A percentile compares a stretch with the other conserved stretches of the same genome.
Evolutionary conservation across 2,329 filamentous ascomycete genomes (phyloP).

Genomic region (Cladosporium oxysporum): DNA sequence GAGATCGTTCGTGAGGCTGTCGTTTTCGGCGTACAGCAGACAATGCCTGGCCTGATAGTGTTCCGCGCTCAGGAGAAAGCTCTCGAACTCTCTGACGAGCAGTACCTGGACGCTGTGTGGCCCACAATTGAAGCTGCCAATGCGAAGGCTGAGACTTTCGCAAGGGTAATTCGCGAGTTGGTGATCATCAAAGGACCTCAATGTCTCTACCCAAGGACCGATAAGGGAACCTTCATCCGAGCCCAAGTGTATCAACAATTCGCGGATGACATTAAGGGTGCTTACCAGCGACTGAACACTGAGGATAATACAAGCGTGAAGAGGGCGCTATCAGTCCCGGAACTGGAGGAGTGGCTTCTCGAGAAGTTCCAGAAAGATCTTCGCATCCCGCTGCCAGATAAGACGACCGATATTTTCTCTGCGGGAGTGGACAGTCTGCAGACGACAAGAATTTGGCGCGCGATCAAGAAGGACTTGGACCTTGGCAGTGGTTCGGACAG

Average conservation of each 20-base stretch:
- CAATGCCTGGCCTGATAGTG: slow-evolving; percentile 56
- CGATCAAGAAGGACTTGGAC: slow-evolving; percentile 47
- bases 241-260: slow-evolving; percentile 54
- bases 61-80: slow-evolving; percentile 51
- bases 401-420: slow-evolving; percentile 58
- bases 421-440: slow-evolving; percentile 52
- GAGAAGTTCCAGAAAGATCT: slow-evolving; percentile 38
- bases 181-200: slow-evolving; percentile 51
- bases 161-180: slow-evolving; percentile 55
- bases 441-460: slow-evolving; percentile 54
- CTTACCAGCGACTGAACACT: slow-evolving; percentile 40
- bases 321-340: slow-evolving; percentile 29
- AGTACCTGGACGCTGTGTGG: slow-evolving; percentile 53
- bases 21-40: slow-evolving; percentile 58
- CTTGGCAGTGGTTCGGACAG: slow-evolving; percentile 41
- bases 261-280: slow-evolving; percentile 48
- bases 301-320: slow-evolving; percentile 27
- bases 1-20: slow-evolving; percentile 57
- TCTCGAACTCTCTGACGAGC: slow-evolving; percentile 43
- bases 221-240: slow-evolving; percentile 60
- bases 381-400: slow-evolving; percentile 26
- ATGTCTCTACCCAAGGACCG: slow-evolving; percentile 53
- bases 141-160: slow-evolving; percentile 52
- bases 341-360: slow-evolving; percentile 37
- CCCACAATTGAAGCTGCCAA: slow-evolving; percentile 56